phyloP scores from a whole-genome alignment of 2,329 filamentous ascomycete species.

The Ophiostoma tasmaniense region DNA sequence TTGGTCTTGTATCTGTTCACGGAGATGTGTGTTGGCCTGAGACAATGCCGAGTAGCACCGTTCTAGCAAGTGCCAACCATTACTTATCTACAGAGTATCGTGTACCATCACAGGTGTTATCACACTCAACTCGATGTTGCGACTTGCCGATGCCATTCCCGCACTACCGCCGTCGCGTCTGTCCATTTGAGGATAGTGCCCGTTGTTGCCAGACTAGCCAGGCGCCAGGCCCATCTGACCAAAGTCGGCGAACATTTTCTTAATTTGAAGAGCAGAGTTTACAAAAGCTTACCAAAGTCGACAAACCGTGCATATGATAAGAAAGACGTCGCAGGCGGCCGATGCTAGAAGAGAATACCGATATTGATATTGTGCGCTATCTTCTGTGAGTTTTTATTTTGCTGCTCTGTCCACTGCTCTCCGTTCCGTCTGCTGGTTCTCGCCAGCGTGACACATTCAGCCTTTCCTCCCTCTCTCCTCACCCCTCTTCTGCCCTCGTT shows the following conservation, averaged over 20 bases:
- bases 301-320: not conserved
- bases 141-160: slow-evolving; percentile 9
- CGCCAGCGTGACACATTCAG: not conserved
- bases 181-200: slow-evolving; percentile 9
- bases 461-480: not conserved
- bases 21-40: not conserved
- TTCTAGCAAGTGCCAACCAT: not conserved
- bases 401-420: not conserved
- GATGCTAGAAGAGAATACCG: not conserved
- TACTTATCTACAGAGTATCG: not conserved
- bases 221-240: not conserved
- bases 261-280: not conserved
- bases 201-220: not conserved
- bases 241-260: not conserved
- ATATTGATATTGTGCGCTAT: not conserved
- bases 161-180: slow-evolving; percentile 11
- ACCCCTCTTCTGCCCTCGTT: not conserved
- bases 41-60: not conserved
- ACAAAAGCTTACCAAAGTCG: not conserved
- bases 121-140: not conserved
- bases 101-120: not conserved
- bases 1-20: not conserved
- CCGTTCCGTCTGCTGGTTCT: not conserved
- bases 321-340: not conserved
- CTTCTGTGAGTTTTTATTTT: not conserved